A percentile compares a stretch with the other conserved stretches of the same genome.
These are phyloP conservation scores for Musa beccarii DNA, from an alignment of 176 grass and related monocot species.

Conservation along the genomic window DNA sequence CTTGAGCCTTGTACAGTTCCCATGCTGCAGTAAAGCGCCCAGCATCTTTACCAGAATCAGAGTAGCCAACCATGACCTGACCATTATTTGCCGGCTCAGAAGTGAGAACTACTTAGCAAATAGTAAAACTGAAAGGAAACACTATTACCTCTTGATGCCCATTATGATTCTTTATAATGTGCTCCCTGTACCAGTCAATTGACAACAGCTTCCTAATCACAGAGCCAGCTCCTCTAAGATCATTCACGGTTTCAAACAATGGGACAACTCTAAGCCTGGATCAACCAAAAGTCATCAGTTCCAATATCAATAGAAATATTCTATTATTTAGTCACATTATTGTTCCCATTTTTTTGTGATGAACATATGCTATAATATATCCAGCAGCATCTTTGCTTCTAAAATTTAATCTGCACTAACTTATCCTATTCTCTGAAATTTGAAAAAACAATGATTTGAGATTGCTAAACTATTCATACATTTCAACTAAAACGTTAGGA, in stretches of 20 bases:
- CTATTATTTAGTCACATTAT: background rate
- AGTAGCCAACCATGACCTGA: slow-evolving; percentile 98
- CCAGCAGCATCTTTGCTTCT: background rate
- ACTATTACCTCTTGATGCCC: slow-evolving; percentile 73
- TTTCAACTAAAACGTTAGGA: background rate
- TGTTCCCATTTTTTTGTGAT: background rate
- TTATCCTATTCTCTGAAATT: background rate
- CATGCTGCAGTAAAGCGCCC: slow-evolving; percentile 83
- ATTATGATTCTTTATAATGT: slow-evolving; percentile 81
- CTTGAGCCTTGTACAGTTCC: slow-evolving; percentile 94
- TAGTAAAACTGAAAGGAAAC: background rate
- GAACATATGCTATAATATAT: background rate
- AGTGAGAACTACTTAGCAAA: background rate
- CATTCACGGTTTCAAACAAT: slow-evolving; percentile 92
- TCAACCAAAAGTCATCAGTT: background rate
- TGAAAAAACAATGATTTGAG: background rate
- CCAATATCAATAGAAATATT: background rate
- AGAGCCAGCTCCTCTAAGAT: slow-evolving; percentile 72
- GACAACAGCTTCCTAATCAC: slow-evolving; percentile 79
- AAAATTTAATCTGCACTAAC: background rate
- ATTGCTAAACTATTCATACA: background rate
- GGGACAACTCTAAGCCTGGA: slow-evolving; percentile 91
- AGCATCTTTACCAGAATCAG: slow-evolving; percentile 93
- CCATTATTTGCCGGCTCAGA: background rate
- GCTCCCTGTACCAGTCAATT: slow-evolving; percentile 85